These are phyloP conservation scores for Mikania micrantha DNA, from an alignment of 129 eudicot species.

Conservation along the genomic window DNA sequence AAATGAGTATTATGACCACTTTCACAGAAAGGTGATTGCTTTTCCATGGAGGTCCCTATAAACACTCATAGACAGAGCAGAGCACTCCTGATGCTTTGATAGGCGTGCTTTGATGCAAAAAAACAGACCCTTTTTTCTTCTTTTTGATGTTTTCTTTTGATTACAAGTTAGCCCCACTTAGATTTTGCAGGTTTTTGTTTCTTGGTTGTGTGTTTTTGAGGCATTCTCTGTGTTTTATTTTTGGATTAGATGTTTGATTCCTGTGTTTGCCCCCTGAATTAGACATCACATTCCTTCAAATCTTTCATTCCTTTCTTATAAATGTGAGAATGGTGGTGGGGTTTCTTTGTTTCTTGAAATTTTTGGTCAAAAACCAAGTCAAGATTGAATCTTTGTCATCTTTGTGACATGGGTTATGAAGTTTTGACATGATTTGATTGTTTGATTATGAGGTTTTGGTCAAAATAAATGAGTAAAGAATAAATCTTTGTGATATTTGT, in stretches of 20 bases:
- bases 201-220: constrained; percentile 70
- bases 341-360: constrained; percentile 4
- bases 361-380: constrained; percentile 3
- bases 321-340: constrained; percentile 23
- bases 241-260: constrained; percentile 44
- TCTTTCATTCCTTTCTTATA: constrained; percentile 8
- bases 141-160: constrained; percentile 38
- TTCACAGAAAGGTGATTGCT: constrained; percentile 83
- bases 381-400: constrained; percentile 17
- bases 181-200: constrained; percentile 79
- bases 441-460: not conserved
- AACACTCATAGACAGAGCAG: constrained; percentile 50
- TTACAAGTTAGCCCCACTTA: constrained; percentile 62
- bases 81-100: constrained; percentile 83
- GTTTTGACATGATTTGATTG: not conserved
- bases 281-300: too few relatives aligned
- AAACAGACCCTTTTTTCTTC: constrained; percentile 25
- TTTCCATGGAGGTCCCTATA: constrained; percentile 41
- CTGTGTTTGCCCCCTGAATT: constrained; percentile 34
- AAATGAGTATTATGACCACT: constrained; percentile 41
- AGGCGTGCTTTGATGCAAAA: constrained; percentile 91
- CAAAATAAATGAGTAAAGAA: not conserved
- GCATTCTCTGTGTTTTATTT: constrained; percentile 53
- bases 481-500: not conserved
- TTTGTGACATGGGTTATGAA: constrained; percentile 16